Base-by-base conservation (phyloP, 345 rosid genomes). In the Zanthoxylum bungeanum region DNA sequence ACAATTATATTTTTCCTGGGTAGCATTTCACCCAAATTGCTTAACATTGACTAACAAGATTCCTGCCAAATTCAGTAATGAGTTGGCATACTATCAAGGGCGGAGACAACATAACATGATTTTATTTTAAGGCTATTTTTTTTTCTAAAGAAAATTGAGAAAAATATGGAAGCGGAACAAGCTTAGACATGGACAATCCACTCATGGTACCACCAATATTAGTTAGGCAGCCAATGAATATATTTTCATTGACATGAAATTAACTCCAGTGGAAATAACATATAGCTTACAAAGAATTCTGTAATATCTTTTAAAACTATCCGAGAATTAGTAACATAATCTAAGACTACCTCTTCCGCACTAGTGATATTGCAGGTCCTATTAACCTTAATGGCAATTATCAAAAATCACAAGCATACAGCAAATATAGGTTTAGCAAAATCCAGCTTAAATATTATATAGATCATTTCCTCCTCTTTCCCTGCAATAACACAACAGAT, bases 401-500 rank as follows among this genome's bases (percentile, higher is more conserved):
- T 59, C 21, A 70, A 58, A 46, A 58, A 46, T 46, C 21, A 70
- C 33, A 27, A 49, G 22, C 50, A 59, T 27, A 59, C 47, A 46
- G 44, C 58, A 46, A 17, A 40, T n/a, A 30, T 30, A 44, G 33
- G 40, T 46, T 33, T 12, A 44, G 24, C 66, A 47, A 78, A 74
- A 75, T n/a, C 46, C 16, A 50, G 78, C 34, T 75, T n/a, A 71
- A 53, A 69, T 64, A 50, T 64, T 61, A 60, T 58, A 40, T 49
- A 40, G 24, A 30, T 84, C 70, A 88, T 77, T 85, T 86, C 90
- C 86, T 83, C 81, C 88, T 86, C 84, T 90, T 86, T 27, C 89
- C 93, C 91, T 88, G 86, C 79, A 71, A 76, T 61, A 57, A 60
- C 46, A 62, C 25, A 2, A 68, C 16, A 2, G 53, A 34, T n/a